A percentile compares a stretch with the other conserved stretches of the same genome.
These are phyloP conservation scores for Ogataea nakhonphanomensis DNA, from an alignment of 805 yeast genomes.

Conservation along the genomic window DNA sequence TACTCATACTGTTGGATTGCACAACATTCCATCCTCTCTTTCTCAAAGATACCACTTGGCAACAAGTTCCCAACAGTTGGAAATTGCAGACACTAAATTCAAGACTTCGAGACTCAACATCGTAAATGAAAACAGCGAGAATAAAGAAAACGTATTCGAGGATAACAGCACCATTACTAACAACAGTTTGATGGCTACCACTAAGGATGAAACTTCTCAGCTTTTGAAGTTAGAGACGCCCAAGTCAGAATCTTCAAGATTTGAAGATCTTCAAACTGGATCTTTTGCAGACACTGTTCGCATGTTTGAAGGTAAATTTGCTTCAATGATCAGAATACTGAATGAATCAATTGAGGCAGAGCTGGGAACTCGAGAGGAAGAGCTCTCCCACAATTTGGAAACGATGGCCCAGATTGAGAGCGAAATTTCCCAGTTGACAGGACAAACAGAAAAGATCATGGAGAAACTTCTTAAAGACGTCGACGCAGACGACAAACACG, in stretches of 20 bases:
- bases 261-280: not conserved
- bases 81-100: not conserved
- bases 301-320: conserved; percentile 20
- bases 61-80: not conserved
- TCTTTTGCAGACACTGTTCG: conserved; percentile 17
- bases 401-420: conserved; percentile 39
- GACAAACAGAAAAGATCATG: conserved; percentile 19
- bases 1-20: conserved; percentile 21
- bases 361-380: conserved; percentile 46
- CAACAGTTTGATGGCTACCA: conserved; percentile 1
- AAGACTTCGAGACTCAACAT: conserved; percentile 3
- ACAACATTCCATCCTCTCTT: conserved; percentile 21
- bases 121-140: conserved; percentile 38
- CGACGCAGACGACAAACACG: conserved; percentile 23
- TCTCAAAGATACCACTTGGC: conserved; percentile 16
- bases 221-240: conserved; percentile 6
- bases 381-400: conserved; percentile 44
- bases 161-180: conserved; percentile 21
- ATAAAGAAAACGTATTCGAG: conserved; percentile 46
- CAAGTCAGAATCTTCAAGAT: not conserved
- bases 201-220: conserved; percentile 8
- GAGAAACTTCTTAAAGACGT: conserved; percentile 18
- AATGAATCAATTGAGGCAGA: conserved; percentile 26
- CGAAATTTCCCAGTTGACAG: conserved; percentile 34
- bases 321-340: conserved; percentile 20